These are phyloP conservation scores for Vanderwaltozyma tropicalis DNA, from an alignment of 805 yeast species.

Conservation along the genomic window DNA sequence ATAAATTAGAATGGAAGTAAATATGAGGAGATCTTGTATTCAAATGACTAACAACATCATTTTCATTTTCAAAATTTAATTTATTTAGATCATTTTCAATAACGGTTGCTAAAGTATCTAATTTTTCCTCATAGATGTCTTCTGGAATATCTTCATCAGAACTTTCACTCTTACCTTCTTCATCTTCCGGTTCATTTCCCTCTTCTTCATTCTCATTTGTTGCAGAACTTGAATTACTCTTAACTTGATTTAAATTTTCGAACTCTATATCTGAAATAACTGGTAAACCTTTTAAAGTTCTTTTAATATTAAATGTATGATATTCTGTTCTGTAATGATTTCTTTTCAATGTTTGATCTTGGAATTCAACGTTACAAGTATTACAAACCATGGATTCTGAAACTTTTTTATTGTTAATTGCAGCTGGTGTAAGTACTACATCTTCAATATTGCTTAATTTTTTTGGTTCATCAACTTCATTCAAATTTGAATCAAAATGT, in stretches of 20 bases:
- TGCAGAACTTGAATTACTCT: not conserved
- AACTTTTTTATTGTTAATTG: slow-evolving; percentile 6
- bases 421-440: slow-evolving; percentile 5
- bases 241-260: slow-evolving; percentile 24
- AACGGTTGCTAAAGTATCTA: slow-evolving; percentile 18
- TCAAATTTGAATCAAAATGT: slow-evolving; percentile 44
- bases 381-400: slow-evolving; percentile 12
- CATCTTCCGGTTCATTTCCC: slow-evolving; percentile 47
- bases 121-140: slow-evolving; percentile 14
- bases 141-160: slow-evolving; percentile 9
- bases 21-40: slow-evolving; percentile 65
- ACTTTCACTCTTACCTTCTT: slow-evolving; percentile 27
- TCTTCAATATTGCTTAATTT: not conserved
- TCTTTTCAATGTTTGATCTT: slow-evolving; percentile 15
- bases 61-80: slow-evolving; percentile 7
- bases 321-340: slow-evolving; percentile 49
- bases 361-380: slow-evolving; percentile 19
- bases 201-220: slow-evolving; percentile 31
- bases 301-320: slow-evolving; percentile 49
- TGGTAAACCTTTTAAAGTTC: slow-evolving; percentile 36
- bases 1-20: slow-evolving; percentile 39
- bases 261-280: slow-evolving; percentile 48
- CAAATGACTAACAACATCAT: slow-evolving; percentile 38
- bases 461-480: slow-evolving; percentile 18
- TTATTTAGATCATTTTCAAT: slow-evolving; percentile 18